Evolutionary conservation across 1,284 basidiomycete species (phyloP), one percentile per base, ranked within the genome.

Genomic region (Ceratobasidium sp.): DNA sequence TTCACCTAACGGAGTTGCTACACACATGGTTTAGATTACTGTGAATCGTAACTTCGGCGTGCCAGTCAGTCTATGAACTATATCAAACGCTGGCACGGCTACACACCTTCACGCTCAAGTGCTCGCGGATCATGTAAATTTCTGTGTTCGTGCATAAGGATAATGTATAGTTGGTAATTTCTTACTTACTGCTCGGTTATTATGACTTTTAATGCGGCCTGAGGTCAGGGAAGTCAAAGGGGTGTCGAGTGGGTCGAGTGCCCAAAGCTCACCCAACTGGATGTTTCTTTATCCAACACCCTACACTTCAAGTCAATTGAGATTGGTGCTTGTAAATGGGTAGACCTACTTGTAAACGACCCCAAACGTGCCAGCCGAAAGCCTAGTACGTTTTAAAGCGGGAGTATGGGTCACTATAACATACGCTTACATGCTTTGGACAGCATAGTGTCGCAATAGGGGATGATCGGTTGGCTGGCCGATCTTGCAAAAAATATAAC

Each of bases 171-270:
- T 43, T 13, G 42, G 17, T 10, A 52, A 13, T 22, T 4, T n/a
- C 5, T 32, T 31, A 1, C 65, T 68, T 40, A 68, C 65, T 68
- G 65, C 27, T 49, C 53, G 7, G 65, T 68, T 45, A 68, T 25
- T n/a, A 68, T 68, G 40, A 68, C 65, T 29, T 68, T 68, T 31
- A 68, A 20, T n/a, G 65, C 65, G 6, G 53, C 65, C 65, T 68
- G 49, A 8, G 27, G 32, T 56, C 25, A 25, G 17, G 17, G 6
- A 8, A 0, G 32, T 49, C 20, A 68, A 29, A 1, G 12, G 8
- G 17, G 13, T n/a, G n/a, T 35, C n/a, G 31, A 7, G 17, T 8
- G 22, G 22, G 20, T 12, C 32, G 22, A 31, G n/a, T 40, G 17
- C 47, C 12, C 12, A 6, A 27, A 20, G 22, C 34, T 40, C 47